Evolutionary conservation across 1,139 yeast species (phyloP).

Genomic region (Sporopachydermia cereana): DNA sequence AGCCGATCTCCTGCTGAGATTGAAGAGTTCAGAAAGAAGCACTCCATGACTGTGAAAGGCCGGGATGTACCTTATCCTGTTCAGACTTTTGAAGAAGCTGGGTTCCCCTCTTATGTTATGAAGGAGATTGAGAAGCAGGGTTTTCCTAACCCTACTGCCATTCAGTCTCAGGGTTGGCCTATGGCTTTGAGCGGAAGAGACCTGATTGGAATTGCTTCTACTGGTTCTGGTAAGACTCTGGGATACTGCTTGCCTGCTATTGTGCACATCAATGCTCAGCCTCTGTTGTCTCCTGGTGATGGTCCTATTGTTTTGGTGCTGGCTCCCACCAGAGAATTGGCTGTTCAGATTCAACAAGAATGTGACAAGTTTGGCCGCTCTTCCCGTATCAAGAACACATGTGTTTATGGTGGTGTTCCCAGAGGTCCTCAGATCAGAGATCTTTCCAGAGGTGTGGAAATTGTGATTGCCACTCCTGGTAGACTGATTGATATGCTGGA

Average conservation of each 20-base stretch:
- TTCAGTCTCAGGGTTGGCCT: constrained; percentile 99
- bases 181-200: constrained; percentile 99
- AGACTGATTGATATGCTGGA: constrained; percentile 97
- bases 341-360: constrained; percentile 93
- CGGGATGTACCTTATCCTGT: constrained; percentile 89
- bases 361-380: constrained; percentile 89
- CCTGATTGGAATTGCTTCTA: constrained; percentile 96
- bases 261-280: constrained; percentile 97
- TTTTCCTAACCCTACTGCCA: constrained; percentile 87
- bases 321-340: constrained; percentile 98
- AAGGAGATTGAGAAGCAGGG: constrained; percentile 86
- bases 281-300: constrained; percentile 82
- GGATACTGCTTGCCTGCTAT: constrained; percentile 94
- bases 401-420: constrained; percentile 99
- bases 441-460: constrained; percentile 88
- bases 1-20: constrained; percentile 67
- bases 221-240: constrained; percentile 97
- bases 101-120: constrained; percentile 89
- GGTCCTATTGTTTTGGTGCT: constrained; percentile 94
- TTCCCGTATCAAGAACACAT: constrained; percentile 90
- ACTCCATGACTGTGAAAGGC: constrained; percentile 82
- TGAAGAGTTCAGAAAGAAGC: constrained; percentile 59
- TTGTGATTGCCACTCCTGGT: constrained; percentile 94
- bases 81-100: constrained; percentile 87
- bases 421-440: constrained; percentile 96